phyloP scores from a whole-genome alignment of 768 basidiomycete species.

The Tulasnella sp. region DNA sequence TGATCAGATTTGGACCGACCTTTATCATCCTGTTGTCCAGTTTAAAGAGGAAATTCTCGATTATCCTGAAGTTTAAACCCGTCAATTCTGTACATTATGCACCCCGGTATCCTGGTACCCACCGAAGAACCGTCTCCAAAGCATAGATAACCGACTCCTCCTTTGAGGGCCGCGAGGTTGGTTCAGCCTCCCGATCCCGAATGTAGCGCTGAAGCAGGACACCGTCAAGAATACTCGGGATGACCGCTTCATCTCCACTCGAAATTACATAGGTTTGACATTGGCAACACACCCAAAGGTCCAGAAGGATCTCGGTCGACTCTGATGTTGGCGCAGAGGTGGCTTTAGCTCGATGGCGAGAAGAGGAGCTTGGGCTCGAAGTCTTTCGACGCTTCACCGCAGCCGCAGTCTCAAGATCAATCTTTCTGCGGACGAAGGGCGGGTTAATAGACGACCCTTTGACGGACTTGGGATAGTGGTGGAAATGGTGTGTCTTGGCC shows the following conservation, averaged over 20 bases:
- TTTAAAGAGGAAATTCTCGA: constrained; percentile 64
- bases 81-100: constrained; percentile 1
- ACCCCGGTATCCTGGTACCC: constrained; percentile 33
- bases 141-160: constrained; percentile 54
- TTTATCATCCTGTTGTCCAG: constrained; percentile 41
- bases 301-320: constrained; percentile 50
- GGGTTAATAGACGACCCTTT: constrained; percentile 63
- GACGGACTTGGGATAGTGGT: constrained; percentile 65
- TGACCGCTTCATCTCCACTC: constrained; percentile 47
- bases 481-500: constrained; percentile 67
- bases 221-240: constrained; percentile 67
- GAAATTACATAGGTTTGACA: constrained; percentile 71
- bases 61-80: constrained; percentile 46
- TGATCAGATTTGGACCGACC: constrained; percentile 9
- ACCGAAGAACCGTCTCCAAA: constrained; percentile 67
- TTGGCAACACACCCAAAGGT: constrained; percentile 81
- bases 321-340: constrained; percentile 26
- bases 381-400: neutral
- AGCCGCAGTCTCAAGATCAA: neutral
- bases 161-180: constrained; percentile 41
- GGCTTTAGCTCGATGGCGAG: constrained; percentile 35
- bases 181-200: constrained; percentile 49
- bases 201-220: constrained; percentile 60
- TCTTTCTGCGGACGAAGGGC: constrained; percentile 45
- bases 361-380: constrained; percentile 51